phyloP scores from a whole-genome alignment of 192 early-diverging fungal species.

The Cladochytrium replicatum region DNA sequence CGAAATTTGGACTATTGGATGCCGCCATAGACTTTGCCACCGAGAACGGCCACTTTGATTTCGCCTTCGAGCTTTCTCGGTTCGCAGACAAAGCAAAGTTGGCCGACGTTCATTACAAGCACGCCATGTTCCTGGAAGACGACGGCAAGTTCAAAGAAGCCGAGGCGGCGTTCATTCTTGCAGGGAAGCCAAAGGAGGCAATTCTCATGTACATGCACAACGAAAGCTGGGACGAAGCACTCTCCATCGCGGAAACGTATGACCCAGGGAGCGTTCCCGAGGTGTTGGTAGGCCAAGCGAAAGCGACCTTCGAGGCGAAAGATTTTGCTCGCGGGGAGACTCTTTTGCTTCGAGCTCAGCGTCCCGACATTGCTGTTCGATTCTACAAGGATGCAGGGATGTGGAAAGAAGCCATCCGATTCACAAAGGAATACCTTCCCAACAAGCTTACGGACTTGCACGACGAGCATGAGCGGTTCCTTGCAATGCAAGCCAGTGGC shows the following conservation, averaged over 20 bases:
- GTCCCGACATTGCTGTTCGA: conserved; percentile 50
- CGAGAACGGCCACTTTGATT: conserved; percentile 58
- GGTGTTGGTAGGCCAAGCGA: conserved; percentile 51
- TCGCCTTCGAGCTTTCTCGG: conserved; percentile 51
- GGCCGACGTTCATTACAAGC: conserved; percentile 55
- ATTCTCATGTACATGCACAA: conserved; percentile 62
- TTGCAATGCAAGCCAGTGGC: conserved; percentile 28
- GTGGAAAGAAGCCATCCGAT: conserved; percentile 54
- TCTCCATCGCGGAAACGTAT: conserved; percentile 48
- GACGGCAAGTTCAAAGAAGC: conserved; percentile 55
- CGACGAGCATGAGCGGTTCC: conserved; percentile 41
- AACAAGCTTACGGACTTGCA: conserved; percentile 37
- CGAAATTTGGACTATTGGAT: conserved; percentile 48
- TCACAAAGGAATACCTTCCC: conserved; percentile 52
- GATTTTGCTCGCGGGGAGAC: conserved; percentile 46
- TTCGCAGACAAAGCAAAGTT: conserved; percentile 55
- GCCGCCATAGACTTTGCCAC: conserved; percentile 58
- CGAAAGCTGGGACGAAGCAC: conserved; percentile 52
- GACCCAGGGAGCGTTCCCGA: conserved; percentile 42
- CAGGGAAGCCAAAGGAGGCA: conserved; percentile 58
- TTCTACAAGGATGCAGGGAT: conserved; percentile 46
- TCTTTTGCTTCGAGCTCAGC: conserved; percentile 47
- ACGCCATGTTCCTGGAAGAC: conserved; percentile 52
- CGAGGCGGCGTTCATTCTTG: conserved; percentile 46
- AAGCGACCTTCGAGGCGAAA: conserved; percentile 43